Base-by-base conservation (phyloP, 441 rosid species). In the Brassica hybrid region DNA sequence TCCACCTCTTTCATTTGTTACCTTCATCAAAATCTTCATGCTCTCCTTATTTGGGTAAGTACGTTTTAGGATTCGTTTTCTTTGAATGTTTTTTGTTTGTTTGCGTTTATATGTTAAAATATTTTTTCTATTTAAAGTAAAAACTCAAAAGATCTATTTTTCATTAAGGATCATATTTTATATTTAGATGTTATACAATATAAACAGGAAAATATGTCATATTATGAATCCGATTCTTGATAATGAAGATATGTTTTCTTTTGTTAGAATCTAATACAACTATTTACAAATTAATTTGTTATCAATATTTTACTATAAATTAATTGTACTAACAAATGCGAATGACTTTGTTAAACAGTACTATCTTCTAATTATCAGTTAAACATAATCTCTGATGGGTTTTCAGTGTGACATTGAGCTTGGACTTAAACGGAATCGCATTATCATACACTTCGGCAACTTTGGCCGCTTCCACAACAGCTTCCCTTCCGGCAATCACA, bases 401-500 rank as follows among this genome's bases (percentile, higher is more conserved):
- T 71, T 76, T 45, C 83, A 90, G 97, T 79, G 86, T 92, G 62
- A 89, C 93, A 12, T 72, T 86, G 45, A 86, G 91, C 76, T 83
- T 92, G 78, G 85, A 89, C 71, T 41, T 92, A 48, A 79, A 86
- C 78, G 97, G 97, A 8, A 25, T 94, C 2, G 98, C 93, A 63
- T 82, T 94, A 14, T 68, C 86, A 25, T 89, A 92, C 81, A 90
- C 97, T 3, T 78, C 96, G n/a, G 92, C 97, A 17, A 87, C 91
- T 79, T 76, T 94, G 81, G 98, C 93, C 21, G 92, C 97, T 57
- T 91, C 96, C 13, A 87, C 86, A 17, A 75, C 91, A 27, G 91
- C 92, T 75, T 85, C 85, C 17, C 94, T 94, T 78, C 97, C 97
- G 19, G 97, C 87, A 71, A 87, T 94, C 71, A 92, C 98, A 76